Base-by-base conservation (phyloP, 805 yeast genomes). In the Starmerella kuoi region DNA sequence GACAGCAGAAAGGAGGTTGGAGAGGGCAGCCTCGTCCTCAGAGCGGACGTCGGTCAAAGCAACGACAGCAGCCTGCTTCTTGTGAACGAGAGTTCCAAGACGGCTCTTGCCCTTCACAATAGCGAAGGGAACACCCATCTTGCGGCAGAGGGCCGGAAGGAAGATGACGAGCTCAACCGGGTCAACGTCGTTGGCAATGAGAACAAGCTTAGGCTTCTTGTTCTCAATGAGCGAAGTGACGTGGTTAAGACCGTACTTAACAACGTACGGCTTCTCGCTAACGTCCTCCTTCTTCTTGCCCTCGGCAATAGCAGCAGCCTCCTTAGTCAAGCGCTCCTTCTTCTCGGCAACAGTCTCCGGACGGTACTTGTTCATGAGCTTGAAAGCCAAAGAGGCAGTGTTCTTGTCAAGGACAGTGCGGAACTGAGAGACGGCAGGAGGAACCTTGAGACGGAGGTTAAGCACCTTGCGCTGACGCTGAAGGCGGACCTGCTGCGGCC, bases 91-190 rank as follows among this genome's bases (percentile, higher is more conserved):
- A 62, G 96, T 81, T 58, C 97, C 97, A 63, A 88, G 79, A 77
- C 97, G 84, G 56, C 95, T 95, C 82, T 86, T 86, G 69, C 95
- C 95, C 79, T 86, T 86, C 65, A 87, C 83, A 65, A 87, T 81
- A 55, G 97, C 96, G 77, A 87, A 87, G 67, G 98, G 97, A 55
- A 91, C 87, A 73, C 96, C 97, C 93, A 88, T 78, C 81, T 91
- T 91, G 75, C 88, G 85, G 76, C 96, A 88, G 65, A 88, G 77
- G 70, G 98, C 96, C 66, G 98, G 98, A 61, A 88, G 74, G 81
- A 84, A 88, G 62, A 88, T 74, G 58, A 88, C 97, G 65, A 88
- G 76, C 75, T 88, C 98, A 64, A 88, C 83, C 65, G 98, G 98
- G 76, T 88, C 98, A 61, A 88, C 98, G 61, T 88, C 98, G 75